These are phyloP conservation scores for Gleditsia sinensis DNA, from an alignment of 306 rosid genomes.

Conservation along the genomic window DNA sequence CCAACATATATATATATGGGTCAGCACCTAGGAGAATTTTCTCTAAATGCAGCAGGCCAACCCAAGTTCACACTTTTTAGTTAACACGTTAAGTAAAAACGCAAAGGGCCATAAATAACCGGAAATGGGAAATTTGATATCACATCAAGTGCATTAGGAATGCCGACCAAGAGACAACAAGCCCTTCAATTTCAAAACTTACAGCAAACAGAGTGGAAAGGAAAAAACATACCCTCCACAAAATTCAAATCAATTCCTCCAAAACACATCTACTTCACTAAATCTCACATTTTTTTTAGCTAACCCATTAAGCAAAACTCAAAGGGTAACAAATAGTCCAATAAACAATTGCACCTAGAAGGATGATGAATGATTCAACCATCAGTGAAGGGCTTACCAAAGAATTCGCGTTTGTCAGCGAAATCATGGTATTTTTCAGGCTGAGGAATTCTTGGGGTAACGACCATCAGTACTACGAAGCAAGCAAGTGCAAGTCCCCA, in stretches of 20 bases:
- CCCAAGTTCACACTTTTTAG: no score
- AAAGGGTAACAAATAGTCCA: background rate
- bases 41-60: no score
- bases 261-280: background rate
- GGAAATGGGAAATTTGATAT: conserved; percentile 87
- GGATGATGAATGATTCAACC: background rate
- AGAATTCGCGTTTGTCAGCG: conserved; percentile 76
- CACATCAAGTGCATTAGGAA: conserved; percentile 81
- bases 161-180: conserved; percentile 57
- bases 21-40: no score
- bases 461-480: conserved; percentile 73
- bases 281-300: background rate
- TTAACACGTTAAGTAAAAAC: no score
- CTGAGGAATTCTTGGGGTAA: conserved; percentile 84
- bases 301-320: background rate
- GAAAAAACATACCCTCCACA: background rate
- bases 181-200: background rate
- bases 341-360: background rate
- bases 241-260: background rate
- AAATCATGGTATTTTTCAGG: conserved; percentile 78
- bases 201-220: background rate
- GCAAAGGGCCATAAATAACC: no score
- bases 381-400: conserved; percentile 49
- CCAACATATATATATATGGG: no score
- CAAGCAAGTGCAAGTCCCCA: conserved; percentile 57